A percentile compares a stretch with the other conserved stretches of the same genome.
Evolutionary conservation across 2,329 filamentous ascomycete species (phyloP).

Genomic region (Cladosporium oxysporum): DNA sequence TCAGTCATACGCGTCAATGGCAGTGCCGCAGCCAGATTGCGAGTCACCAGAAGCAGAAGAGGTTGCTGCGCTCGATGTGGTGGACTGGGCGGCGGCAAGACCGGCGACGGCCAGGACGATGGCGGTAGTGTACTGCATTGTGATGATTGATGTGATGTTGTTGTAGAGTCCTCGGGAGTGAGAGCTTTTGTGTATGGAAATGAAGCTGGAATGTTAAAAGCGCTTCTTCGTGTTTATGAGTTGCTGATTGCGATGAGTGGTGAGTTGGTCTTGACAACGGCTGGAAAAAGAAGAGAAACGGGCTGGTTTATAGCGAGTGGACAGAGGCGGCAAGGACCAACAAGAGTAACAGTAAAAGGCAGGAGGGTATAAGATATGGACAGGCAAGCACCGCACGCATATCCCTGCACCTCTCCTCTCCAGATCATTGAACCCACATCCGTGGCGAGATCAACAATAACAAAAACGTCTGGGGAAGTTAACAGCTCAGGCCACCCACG

Average conservation of each 20-base stretch:
- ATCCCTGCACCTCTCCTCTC: slow-evolving; percentile 8
- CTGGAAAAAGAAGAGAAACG: background rate
- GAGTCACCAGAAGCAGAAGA: slow-evolving; percentile 36
- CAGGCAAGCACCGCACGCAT: slow-evolving; percentile 12
- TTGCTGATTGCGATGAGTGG: background rate
- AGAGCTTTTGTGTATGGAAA: background rate
- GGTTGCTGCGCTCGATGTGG: slow-evolving; percentile 31
- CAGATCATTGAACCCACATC: background rate
- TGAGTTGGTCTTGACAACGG: background rate
- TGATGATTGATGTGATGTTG: background rate
- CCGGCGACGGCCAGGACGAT: slow-evolving; percentile 39
- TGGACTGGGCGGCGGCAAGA: slow-evolving; percentile 45
- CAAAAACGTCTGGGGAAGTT: slow-evolving; percentile 16
- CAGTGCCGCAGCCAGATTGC: slow-evolving; percentile 36
- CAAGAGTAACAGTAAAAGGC: background rate
- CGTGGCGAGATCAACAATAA: slow-evolving; percentile 7
- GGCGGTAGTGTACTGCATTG: slow-evolving; percentile 26
- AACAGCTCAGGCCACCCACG: background rate
- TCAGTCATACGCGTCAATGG: slow-evolving; percentile 41
- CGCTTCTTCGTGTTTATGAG: background rate
- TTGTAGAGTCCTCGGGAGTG: background rate
- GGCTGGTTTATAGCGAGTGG: background rate
- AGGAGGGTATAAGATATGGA: slow-evolving; percentile 1
- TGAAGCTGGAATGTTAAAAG: background rate
- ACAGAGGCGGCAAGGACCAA: slow-evolving; percentile 9